phyloP scores from a whole-genome alignment of 2,329 filamentous ascomycete genomes.

The Aspergillus ochraceus region DNA sequence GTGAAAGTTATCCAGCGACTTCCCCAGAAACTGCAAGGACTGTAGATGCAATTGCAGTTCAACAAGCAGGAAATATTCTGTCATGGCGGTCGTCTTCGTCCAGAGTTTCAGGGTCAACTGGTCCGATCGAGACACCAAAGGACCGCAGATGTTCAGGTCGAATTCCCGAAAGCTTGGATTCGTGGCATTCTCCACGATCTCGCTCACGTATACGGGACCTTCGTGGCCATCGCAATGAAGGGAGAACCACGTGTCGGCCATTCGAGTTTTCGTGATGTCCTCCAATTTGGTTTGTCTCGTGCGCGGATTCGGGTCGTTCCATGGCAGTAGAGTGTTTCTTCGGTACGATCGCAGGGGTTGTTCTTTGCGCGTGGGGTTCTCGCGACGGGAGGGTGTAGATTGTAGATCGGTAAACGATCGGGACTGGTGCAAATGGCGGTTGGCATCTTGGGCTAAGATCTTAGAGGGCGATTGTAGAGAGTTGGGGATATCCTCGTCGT shows the following conservation, averaged over 20 bases:
- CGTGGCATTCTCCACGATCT: constrained; percentile 74
- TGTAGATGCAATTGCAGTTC: constrained; percentile 71
- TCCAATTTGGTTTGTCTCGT: constrained; percentile 74
- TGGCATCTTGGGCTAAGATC: constrained; percentile 55
- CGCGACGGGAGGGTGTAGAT: constrained; percentile 13
- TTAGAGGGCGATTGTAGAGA: constrained; percentile 67
- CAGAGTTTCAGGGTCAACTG: constrained; percentile 71
- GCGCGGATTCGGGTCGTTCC: constrained; percentile 60
- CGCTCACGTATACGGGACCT: constrained; percentile 87
- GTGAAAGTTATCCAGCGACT: constrained; percentile 61
- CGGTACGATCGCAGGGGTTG: constrained; percentile 40
- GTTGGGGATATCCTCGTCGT: constrained; percentile 73
- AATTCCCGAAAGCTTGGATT: constrained; percentile 91
- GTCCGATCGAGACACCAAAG: constrained; percentile 65
- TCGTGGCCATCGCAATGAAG: constrained; percentile 66
- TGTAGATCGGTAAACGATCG: constrained; percentile 59
- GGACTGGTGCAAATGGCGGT: constrained; percentile 54
- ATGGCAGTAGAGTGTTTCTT: constrained; percentile 64
- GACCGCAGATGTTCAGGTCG: constrained; percentile 65
- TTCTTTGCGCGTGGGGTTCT: constrained; percentile 12
- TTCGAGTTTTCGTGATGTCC: constrained; percentile 66
- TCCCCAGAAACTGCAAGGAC: constrained; percentile 76
- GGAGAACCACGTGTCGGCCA: constrained; percentile 89
- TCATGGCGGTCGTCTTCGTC: constrained; percentile 59
- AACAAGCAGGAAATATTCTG: constrained; percentile 64